A percentile compares a stretch with the other conserved stretches of the same genome.
phyloP scores from a whole-genome alignment of 1,139 yeast genomes.

The Yamadazyma triangularis region DNA sequence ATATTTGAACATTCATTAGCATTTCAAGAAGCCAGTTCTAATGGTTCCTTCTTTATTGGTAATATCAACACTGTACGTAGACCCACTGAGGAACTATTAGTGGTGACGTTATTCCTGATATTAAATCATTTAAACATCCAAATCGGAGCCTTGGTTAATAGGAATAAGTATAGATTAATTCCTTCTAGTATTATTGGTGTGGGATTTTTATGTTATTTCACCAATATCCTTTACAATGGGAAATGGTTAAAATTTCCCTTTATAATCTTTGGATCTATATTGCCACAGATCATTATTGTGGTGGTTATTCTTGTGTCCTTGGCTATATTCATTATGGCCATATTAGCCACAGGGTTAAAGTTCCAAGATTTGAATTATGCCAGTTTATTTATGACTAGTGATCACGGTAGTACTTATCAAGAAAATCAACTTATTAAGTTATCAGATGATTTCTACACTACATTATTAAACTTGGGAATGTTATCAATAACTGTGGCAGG shows the following conservation, averaged over 20 bases:
- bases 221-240: conserved; percentile 30
- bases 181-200: conserved; percentile 59
- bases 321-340: conserved; percentile 50
- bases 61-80: conserved; percentile 19
- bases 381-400: conserved; percentile 32
- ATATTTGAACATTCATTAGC: conserved; percentile 71
- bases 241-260: conserved; percentile 41
- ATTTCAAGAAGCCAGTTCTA: conserved; percentile 64
- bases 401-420: conserved; percentile 16
- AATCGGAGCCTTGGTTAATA: conserved; percentile 49
- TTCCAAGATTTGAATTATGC: conserved; percentile 45
- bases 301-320: conserved; percentile 47
- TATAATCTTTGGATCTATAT: conserved; percentile 49
- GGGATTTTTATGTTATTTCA: conserved; percentile 44
- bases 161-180: conserved; percentile 51
- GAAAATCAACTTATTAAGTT: conserved; percentile 19
- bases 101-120: conserved; percentile 49
- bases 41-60: conserved; percentile 26
- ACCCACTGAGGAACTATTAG: conserved; percentile 52
- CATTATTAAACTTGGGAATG: conserved; percentile 55
- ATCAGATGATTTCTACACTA: conserved; percentile 64
- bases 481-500: conserved; percentile 66
- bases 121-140: conserved; percentile 56
- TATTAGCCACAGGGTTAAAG: conserved; percentile 53
- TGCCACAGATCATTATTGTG: conserved; percentile 57